Base-by-base conservation (phyloP, 148 eudicot species). In the Spergularia marina region DNA sequence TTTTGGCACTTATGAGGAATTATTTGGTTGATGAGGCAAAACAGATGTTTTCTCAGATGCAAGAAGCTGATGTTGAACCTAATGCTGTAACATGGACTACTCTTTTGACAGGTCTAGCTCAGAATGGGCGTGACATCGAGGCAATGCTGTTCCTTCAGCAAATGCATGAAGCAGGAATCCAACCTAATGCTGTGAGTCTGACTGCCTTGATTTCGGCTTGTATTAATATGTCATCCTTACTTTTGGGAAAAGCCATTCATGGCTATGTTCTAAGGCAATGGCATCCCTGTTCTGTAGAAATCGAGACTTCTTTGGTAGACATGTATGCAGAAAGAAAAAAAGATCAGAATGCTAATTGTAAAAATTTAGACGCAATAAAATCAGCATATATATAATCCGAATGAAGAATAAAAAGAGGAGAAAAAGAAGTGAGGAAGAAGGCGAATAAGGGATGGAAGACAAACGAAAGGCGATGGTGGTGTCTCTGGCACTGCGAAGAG, bases 391-490 rank as follows among this genome's bases (percentile, higher is more conserved):
- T 30, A 30, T 30, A 30, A 30, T 30, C 34, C 34, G 34, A 30
- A 30, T 30, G 34, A 30, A n/a, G n/a, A 30, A 1, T 30, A 30
- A 0, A 30, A 30, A 30, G 2, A 30, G 34, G 2, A 2, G 2
- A 2, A 30, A 30, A 30, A 30, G 34, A 30, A 30, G 34, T 30
- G 1, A 30, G 34, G 34, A 30, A 30, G 34, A 30, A 30, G 34
- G 34, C 34, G 41, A 30, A 9, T 68, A 77, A 51, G 11, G n/a
- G 58, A 52, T 44, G 16, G 2, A 12, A 44, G 73, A 83, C 97
- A 60, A 77, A 94, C 98, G 97, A 73, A 94, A 86, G 53, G 90
- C 86, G 65, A 94, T 20, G 1, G 91, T 81, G 30, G 98, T 90
- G 12, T 94, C 94, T 84, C 98, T 84, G 75, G 96, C 90, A 65